Conservation (phyloP, 2,329 filamentous ascomycete genomes). For the Thelonectria discophora region DNA sequence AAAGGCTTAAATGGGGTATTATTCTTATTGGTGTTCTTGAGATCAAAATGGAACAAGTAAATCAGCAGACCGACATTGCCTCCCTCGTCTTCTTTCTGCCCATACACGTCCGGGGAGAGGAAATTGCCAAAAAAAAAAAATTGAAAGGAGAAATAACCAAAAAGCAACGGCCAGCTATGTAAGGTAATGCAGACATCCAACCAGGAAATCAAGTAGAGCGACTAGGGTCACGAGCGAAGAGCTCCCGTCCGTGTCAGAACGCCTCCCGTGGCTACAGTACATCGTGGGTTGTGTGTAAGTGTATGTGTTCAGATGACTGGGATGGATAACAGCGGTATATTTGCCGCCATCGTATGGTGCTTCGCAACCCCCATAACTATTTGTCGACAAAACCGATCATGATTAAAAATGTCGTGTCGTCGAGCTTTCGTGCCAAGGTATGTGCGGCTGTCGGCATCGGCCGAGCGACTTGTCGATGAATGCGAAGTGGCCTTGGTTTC, state of each 20-base stretch:
- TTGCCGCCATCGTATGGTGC: conserved; percentile 25
- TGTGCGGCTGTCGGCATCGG: conserved; percentile 37
- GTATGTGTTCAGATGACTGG: conserved; percentile 32
- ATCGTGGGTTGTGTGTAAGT: conserved; percentile 16
- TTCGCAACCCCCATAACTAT: conserved; percentile 30
- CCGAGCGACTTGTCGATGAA: conserved; percentile 36
- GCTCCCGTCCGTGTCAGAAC: conserved; percentile 25
- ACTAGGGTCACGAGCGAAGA: conserved; percentile 3
- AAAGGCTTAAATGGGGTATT: conserved; percentile 40
- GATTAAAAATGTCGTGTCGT: conserved; percentile 19
- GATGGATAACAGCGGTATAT: conserved; percentile 31
- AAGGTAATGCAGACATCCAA: conserved; percentile 18
- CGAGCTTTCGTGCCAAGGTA: conserved; percentile 28
- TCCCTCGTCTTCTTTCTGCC: conserved; percentile 24
- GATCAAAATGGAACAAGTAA: conserved; percentile 34
- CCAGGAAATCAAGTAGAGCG: conserved; percentile 15
- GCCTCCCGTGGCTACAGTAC: conserved; percentile 26
- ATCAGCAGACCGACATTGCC: conserved; percentile 27
- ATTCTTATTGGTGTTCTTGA: conserved; percentile 42
- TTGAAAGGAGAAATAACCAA: background rate
- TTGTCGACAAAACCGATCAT: conserved; percentile 28
- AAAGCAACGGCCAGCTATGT: conserved; percentile 14
- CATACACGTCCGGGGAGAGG: conserved; percentile 14
- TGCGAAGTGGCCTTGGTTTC: conserved; percentile 37
- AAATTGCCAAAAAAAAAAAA: background rate